Conservation (phyloP, 169 alveolate genomes). For the Plasmodium adleri region DNA sequence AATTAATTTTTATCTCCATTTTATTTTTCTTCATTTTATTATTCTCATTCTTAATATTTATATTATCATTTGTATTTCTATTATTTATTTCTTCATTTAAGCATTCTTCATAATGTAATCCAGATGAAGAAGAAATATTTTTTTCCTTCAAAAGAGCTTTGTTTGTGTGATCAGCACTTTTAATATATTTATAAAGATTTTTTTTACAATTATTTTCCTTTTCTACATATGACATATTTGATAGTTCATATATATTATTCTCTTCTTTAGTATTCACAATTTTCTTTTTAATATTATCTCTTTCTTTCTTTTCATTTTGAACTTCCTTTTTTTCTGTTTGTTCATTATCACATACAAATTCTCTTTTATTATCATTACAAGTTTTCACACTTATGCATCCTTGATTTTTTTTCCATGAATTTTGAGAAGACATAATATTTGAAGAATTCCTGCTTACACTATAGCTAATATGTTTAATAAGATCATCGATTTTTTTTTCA, state of each 20-base stretch:
- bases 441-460: constrained; percentile 9
- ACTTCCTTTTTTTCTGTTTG: not conserved
- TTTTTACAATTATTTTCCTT: too few species aligned
- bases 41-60: not conserved
- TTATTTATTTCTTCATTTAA: too few species aligned
- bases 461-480: constrained; percentile 8
- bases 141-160: not conserved
- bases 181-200: not conserved
- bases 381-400: not conserved
- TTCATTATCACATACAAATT: not conserved
- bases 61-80: not conserved
- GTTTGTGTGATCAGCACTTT: not conserved
- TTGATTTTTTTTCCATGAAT: not conserved
- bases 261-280: not conserved
- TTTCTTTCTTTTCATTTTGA: not conserved
- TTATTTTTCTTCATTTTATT: not conserved
- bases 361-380: constrained; percentile 1
- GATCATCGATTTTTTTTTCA: constrained; percentile 15
- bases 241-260: not conserved
- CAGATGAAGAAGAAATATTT: not conserved
- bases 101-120: not conserved
- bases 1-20: constrained; percentile 25
- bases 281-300: not conserved
- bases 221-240: too few species aligned
- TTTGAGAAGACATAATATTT: not conserved